Conservation (phyloP, 1,139 yeast species). For the Geotrichum reessii region DNA sequence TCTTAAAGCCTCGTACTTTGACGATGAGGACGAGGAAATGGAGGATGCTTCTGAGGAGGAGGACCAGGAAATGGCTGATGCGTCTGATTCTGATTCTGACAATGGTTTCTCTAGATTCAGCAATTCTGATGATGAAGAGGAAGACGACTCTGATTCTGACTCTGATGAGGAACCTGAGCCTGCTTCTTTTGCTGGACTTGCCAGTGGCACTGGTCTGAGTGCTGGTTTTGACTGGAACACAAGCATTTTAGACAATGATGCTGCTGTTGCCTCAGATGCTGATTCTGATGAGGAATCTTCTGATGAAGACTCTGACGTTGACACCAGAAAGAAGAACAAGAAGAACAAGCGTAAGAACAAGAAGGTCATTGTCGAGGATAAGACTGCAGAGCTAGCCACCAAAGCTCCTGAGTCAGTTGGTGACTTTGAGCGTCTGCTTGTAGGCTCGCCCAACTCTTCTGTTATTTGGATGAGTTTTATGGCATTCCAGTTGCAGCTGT, state of each 20-base stretch:
- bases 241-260: slow-evolving; percentile 73
- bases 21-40: slow-evolving; percentile 38
- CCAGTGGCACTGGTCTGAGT: slow-evolving; percentile 52
- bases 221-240: slow-evolving; percentile 96
- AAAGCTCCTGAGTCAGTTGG: slow-evolving; percentile 82
- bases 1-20: slow-evolving; percentile 89
- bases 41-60: slow-evolving; percentile 37
- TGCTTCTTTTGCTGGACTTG: slow-evolving; percentile 16
- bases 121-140: slow-evolving; percentile 32
- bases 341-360: slow-evolving; percentile 39
- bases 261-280: slow-evolving; percentile 33
- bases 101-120: slow-evolving; percentile 6
- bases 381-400: slow-evolving; percentile 75
- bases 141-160: slow-evolving; percentile 30
- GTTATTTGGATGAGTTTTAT: slow-evolving; percentile 95
- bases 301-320: slow-evolving; percentile 44
- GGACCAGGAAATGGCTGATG: slow-evolving; percentile 33
- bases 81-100: slow-evolving; percentile 26
- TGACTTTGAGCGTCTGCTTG: slow-evolving; percentile 85
- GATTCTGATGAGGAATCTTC: slow-evolving; percentile 42
- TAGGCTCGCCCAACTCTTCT: slow-evolving; percentile 92
- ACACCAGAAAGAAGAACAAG: slow-evolving; percentile 31
- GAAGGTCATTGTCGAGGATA: slow-evolving; percentile 56
- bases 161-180: slow-evolving; percentile 14
- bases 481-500: slow-evolving; percentile 93